Percentiles rank a stretch among this genome's conserved stretches.
Conservation (phyloP, 164 flowering plant genomes). For the Dillenia turbinata region DNA sequence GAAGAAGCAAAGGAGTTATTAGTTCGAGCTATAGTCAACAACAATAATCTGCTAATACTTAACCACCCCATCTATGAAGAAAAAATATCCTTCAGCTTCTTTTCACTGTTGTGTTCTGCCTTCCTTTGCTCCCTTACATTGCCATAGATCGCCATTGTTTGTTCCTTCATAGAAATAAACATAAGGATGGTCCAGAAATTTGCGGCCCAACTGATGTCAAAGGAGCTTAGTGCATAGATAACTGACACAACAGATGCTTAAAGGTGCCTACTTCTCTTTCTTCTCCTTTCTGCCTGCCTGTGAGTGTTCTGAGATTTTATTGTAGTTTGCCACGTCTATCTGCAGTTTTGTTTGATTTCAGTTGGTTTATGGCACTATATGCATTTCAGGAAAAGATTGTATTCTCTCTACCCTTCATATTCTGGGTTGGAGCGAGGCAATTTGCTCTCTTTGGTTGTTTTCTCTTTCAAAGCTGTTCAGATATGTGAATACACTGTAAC, state of each 20-base stretch:
- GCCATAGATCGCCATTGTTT: background rate
- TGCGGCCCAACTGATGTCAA: slow-evolving; percentile 34
- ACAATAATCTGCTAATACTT: slow-evolving; percentile 80
- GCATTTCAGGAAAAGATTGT: slow-evolving; percentile 1
- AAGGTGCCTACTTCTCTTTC: background rate
- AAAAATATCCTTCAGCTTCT: slow-evolving; percentile 70
- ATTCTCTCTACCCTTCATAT: background rate
- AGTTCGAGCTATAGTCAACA: slow-evolving; percentile 80
- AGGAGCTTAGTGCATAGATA: slow-evolving; percentile 24
- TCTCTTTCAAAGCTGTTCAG: background rate
- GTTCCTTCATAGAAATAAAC: slow-evolving; percentile 42
- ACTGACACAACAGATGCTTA: background rate
- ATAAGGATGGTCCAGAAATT: slow-evolving; percentile 48
- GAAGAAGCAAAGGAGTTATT: slow-evolving; percentile 89
- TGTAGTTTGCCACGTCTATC: background rate
- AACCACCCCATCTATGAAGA: slow-evolving; percentile 68
- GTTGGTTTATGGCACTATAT: background rate
- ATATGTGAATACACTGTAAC: background rate
- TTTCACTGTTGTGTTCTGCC: background rate
- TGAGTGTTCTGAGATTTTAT: background rate
- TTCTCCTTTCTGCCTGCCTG: background rate
- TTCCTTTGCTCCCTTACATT: background rate
- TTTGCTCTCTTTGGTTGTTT: background rate
- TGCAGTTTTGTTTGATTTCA: background rate
- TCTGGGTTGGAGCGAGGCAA: background rate